Evolutionary conservation across 2,329 filamentous ascomycete genomes (phyloP), one percentile per base, ranked within the genome.

Genomic region (Neofusicoccum ribis): DNA sequence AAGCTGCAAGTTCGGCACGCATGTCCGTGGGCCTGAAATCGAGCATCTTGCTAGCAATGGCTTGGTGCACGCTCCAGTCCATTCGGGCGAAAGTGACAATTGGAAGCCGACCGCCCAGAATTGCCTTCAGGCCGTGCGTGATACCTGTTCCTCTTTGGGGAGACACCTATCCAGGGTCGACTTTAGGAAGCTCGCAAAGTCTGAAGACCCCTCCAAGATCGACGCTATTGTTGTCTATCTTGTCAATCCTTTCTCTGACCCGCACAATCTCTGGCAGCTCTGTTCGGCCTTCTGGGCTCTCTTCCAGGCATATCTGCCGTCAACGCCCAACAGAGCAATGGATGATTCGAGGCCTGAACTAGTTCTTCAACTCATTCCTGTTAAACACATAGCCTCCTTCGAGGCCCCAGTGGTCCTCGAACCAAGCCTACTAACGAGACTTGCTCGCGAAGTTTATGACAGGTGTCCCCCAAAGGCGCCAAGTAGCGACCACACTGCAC

Each of bases 371-470:
- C 83, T 96, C 2, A 79, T 96, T 1, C 89, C 92, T 0, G 82
- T 89, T 15, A 85, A 87, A 64, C 81, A 88, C n/a, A 77, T 95
- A 8, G 87, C 89, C 7, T 89, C 88, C 0, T 81, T 86, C 3
- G 84, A 85, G 1, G 83, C 83, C 2, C 77, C 93, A 14, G 84
- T 88, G 1, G 82, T 91, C n/a, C 85, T 88, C 1, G 82, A 85
- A 1, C 54, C 63, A 12, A 36, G 43, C 9, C 37, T 60, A 8
- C 46, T 65, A 5, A 60, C 47, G 8, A 49, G 44, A 23, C 80
- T 93, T 15, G 90, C 89, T 17, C 82, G 92, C 66, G 90, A 94
- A 75, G 86, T 90, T 2, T 95, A 94, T 70, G 90, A 93, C 72
- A 87, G 91, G 5, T 93, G 91, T 71, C 83, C 84, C 4, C 82